Percentiles rank a stretch among this genome's conserved stretches.
These are phyloP conservation scores for Thozetella sp. DNA, from an alignment of 495 filamentous ascomycete species.

Conservation along the genomic window DNA sequence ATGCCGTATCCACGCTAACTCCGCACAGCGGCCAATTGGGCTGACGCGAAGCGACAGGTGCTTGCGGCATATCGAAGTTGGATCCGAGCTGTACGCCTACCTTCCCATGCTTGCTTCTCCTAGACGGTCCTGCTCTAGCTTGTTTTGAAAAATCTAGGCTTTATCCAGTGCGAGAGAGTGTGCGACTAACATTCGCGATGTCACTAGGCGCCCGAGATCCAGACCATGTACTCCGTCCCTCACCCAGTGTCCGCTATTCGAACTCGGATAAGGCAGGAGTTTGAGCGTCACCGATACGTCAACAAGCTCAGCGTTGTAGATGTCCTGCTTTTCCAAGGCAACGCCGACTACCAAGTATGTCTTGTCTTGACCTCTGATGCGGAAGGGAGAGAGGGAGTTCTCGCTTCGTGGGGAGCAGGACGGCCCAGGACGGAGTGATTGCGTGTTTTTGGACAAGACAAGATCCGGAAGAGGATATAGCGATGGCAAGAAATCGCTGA, in stretches of 20 bases:
- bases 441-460: background rate
- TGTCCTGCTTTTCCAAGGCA: conserved; percentile 82
- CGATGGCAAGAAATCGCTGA: background rate
- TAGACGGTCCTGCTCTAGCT: background rate
- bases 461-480: background rate
- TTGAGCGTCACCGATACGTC: conserved; percentile 93
- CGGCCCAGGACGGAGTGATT: background rate
- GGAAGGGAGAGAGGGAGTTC: background rate
- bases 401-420: background rate
- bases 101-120: conserved; percentile 4
- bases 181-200: background rate
- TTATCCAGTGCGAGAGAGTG: too few species aligned
- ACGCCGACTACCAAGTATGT: conserved; percentile 83
- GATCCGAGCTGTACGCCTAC: conserved; percentile 81
- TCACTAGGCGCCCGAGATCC: conserved; percentile 87
- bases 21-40: conserved; percentile 77
- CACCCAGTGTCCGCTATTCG: conserved; percentile 86
- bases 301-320: conserved; percentile 86
- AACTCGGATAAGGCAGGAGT: conserved; percentile 95
- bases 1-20: conserved; percentile 13
- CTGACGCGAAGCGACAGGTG: conserved; percentile 80
- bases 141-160: background rate
- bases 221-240: conserved; percentile 91
- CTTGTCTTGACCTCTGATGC: background rate
- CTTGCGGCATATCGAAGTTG: conserved; percentile 88